Evolutionary conservation across 2,329 filamentous ascomycete genomes (phyloP).

Genomic region (Emmonsia crescens): DNA sequence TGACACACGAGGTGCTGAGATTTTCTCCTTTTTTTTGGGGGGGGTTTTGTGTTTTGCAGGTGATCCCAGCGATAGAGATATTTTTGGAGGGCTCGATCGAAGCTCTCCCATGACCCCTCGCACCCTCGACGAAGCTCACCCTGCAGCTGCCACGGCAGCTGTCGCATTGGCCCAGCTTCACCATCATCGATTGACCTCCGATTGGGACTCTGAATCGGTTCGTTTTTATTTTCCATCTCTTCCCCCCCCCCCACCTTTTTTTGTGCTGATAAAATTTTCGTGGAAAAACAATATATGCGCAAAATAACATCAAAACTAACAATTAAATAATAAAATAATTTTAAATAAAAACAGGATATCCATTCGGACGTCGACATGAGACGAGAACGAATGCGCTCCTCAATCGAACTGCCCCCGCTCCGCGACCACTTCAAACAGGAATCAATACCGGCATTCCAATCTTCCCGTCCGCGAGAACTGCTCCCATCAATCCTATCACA

Average conservation of each 20-base stretch:
- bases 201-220: slow-evolving; percentile 71
- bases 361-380: slow-evolving; percentile 60
- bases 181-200: slow-evolving; percentile 62
- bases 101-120: slow-evolving; percentile 59
- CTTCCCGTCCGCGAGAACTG: slow-evolving; percentile 56
- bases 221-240: slow-evolving; percentile 29
- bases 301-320: not conserved
- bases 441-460: slow-evolving; percentile 54
- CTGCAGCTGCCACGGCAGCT: slow-evolving; percentile 63
- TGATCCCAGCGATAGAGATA: slow-evolving; percentile 53
- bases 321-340: not conserved
- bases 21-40: not conserved
- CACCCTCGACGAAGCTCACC: slow-evolving; percentile 54
- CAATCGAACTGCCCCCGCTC: slow-evolving; percentile 63
- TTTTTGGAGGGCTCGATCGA: slow-evolving; percentile 57
- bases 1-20: slow-evolving; percentile 1
- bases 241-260: too few relatives aligned
- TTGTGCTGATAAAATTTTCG: too few relatives aligned
- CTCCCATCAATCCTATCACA: slow-evolving; percentile 71
- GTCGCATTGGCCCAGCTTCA: slow-evolving; percentile 79
- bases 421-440: slow-evolving; percentile 61
- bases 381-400: slow-evolving; percentile 50
- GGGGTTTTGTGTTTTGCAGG: slow-evolving; percentile 22
- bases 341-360: slow-evolving; percentile 46
- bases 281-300: too few relatives aligned